These are phyloP conservation scores for Coemansia sp. DNA, from an alignment of 192 early-diverging fungal species.

Conservation along the genomic window DNA sequence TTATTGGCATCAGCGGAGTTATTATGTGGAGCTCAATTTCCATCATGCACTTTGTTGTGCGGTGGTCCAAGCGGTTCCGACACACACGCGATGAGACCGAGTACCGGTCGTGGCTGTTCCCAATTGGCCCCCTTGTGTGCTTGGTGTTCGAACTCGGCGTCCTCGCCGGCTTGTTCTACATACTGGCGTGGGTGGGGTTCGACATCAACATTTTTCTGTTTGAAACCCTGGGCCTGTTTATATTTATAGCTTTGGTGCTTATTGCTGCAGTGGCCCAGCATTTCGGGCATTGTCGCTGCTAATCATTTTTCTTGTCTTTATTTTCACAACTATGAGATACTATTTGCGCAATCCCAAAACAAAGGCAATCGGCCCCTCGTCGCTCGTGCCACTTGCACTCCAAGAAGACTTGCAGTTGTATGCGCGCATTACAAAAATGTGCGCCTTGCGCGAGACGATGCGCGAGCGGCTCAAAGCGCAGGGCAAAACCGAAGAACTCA, in stretches of 20 bases:
- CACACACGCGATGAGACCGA: constrained; percentile 1
- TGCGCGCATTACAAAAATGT: constrained; percentile 43
- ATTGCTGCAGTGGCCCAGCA: constrained; percentile 14
- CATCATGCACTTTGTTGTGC: constrained; percentile 23
- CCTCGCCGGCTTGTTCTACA: constrained; percentile 12
- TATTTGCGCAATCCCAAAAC: constrained; percentile 49
- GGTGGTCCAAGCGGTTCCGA: constrained; percentile 20
- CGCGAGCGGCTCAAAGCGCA: constrained; percentile 45
- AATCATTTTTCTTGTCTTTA: background rate
- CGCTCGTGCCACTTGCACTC: constrained; percentile 39
- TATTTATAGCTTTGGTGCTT: constrained; percentile 11
- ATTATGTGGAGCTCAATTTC: constrained; percentile 25
- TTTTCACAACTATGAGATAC: constrained; percentile 24
- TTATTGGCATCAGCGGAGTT: constrained; percentile 17
- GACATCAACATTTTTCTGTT: constrained; percentile 21
- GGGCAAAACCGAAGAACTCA: constrained; percentile 44
- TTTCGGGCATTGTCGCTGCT: constrained; percentile 25
- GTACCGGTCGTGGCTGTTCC: constrained; percentile 16
- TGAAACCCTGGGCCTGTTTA: constrained; percentile 10
- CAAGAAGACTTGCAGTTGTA: constrained; percentile 47
- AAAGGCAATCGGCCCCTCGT: constrained; percentile 27
- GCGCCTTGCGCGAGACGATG: constrained; percentile 47
- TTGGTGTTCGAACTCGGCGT: constrained; percentile 1
- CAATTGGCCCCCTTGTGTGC: constrained; percentile 17
- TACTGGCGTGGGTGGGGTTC: constrained; percentile 9